Percentiles rank a stretch among this genome's conserved stretches.
These are phyloP conservation scores for Spencermartinsiella ligniputridi DNA, from an alignment of 1,139 yeast species.

Conservation along the genomic window DNA sequence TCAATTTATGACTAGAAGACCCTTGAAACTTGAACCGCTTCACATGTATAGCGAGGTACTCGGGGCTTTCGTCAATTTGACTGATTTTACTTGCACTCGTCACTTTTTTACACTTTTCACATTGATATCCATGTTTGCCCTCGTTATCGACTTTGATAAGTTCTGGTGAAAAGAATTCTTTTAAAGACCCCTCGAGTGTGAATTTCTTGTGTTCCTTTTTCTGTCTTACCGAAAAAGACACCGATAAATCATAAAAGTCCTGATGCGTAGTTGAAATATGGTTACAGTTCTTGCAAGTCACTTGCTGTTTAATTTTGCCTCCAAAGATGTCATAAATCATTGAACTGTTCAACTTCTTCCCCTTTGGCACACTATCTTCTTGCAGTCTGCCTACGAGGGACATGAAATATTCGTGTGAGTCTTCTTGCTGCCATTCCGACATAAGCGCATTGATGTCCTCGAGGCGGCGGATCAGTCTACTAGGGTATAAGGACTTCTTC, in stretches of 20 bases:
- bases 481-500: constrained; percentile 47
- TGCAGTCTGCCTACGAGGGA: constrained; percentile 81
- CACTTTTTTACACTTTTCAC: constrained; percentile 77
- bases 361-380: constrained; percentile 89
- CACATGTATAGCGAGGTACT: constrained; percentile 77
- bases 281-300: constrained; percentile 75
- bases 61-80: constrained; percentile 78
- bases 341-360: constrained; percentile 72
- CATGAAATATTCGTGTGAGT: constrained; percentile 95
- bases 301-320: constrained; percentile 78
- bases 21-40: constrained; percentile 81
- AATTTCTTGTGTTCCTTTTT: constrained; percentile 46
- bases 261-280: constrained; percentile 85
- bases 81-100: constrained; percentile 76
- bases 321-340: constrained; percentile 92
- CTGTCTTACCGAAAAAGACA: constrained; percentile 36
- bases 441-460: constrained; percentile 92
- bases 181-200: constrained; percentile 67
- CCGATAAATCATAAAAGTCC: constrained; percentile 87
- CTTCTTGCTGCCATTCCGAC: constrained; percentile 98
- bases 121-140: constrained; percentile 58
- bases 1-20: constrained; percentile 68
- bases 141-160: constrained; percentile 57
- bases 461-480: constrained; percentile 62
- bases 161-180: constrained; percentile 80